phyloP scores from a whole-genome alignment of 805 yeast species.

The Kluyveromyces lactis region DNA sequence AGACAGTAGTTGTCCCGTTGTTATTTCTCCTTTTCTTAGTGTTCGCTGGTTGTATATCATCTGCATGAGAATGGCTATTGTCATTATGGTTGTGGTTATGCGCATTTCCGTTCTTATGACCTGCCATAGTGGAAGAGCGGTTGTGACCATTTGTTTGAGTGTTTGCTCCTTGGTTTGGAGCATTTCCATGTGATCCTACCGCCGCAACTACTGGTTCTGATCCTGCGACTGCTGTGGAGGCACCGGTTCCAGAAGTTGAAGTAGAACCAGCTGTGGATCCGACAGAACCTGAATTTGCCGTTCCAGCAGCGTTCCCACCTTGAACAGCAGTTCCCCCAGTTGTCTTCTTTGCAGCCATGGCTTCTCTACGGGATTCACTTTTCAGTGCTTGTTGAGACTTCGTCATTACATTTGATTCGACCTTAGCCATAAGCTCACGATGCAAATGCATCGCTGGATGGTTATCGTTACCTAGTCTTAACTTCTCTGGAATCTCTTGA shows the following conservation, averaged over 20 bases:
- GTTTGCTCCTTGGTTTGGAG: neutral
- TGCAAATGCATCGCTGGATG: constrained; percentile 77
- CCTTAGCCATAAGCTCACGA: constrained; percentile 29
- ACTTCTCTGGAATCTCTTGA: constrained; percentile 68
- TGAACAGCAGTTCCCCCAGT: constrained; percentile 6
- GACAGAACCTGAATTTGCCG: constrained; percentile 8
- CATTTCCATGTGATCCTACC: neutral
- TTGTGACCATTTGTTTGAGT: neutral
- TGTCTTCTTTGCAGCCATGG: constrained; percentile 64
- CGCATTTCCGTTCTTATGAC: neutral
- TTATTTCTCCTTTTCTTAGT: neutral
- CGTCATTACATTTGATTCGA: constrained; percentile 15
- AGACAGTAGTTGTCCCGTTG: neutral
- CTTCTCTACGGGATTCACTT: constrained; percentile 83
- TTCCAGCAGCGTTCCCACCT: constrained; percentile 6
- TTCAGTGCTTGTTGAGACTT: constrained; percentile 67
- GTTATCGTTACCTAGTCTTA: constrained; percentile 69
- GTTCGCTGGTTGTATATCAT: neutral
- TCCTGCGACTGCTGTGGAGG: neutral
- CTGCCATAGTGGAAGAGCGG: neutral
- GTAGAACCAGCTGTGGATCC: constrained; percentile 8
- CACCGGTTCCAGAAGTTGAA: too few species aligned
- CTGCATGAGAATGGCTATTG: too few species aligned
- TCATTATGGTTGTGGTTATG: too few species aligned
- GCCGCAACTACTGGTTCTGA: neutral